phyloP scores from a whole-genome alignment of 441 rosid species.

The Gossypium trilobum region DNA sequence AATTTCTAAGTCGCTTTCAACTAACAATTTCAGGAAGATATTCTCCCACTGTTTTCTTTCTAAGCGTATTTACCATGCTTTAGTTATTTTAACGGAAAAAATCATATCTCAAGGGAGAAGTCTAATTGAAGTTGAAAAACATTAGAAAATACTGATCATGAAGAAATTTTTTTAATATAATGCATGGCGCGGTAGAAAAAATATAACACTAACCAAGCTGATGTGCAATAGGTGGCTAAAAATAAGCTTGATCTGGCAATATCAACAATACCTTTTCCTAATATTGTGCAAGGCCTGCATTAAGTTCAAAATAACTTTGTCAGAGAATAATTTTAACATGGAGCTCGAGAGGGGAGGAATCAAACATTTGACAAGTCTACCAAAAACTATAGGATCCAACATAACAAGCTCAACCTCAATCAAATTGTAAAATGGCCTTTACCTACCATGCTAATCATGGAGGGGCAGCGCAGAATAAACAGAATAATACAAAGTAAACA shows the following conservation, averaged over 20 bases:
- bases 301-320: slow-evolving; percentile 10
- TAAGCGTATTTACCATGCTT: neutral
- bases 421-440: slow-evolving; percentile 5
- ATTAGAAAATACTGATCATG: neutral
- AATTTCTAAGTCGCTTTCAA: neutral
- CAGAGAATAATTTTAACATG: neutral
- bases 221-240: slow-evolving; percentile 75
- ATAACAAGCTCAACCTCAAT: neutral
- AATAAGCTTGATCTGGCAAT: slow-evolving; percentile 90
- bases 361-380: neutral
- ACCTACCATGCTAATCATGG: neutral
- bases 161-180: neutral
- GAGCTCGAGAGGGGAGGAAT: neutral
- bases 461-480: neutral
- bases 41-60: neutral
- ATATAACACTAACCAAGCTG: slow-evolving; percentile 61
- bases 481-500: neutral
- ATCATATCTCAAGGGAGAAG: neutral
- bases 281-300: slow-evolving; percentile 56
- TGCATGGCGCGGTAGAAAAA: neutral
- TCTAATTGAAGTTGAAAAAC: neutral
- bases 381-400: neutral
- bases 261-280: slow-evolving; percentile 74
- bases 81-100: neutral
- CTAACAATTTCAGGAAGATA: neutral